Conservation (phyloP, 345 rosid species). For the Corchorus olitorius region DNA sequence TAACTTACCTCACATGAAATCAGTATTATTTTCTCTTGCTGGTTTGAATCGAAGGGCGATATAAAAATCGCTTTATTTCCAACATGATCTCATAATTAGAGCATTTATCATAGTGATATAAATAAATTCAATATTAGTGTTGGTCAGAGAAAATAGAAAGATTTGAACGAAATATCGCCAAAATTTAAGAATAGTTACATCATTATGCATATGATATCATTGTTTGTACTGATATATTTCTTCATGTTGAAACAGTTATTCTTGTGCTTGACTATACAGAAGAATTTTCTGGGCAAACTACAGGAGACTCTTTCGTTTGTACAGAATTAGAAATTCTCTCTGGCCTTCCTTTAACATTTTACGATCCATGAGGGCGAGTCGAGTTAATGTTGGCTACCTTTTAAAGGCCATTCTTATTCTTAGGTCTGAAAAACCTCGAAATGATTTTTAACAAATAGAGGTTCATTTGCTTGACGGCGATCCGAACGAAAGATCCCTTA, state of each 20-base stretch:
- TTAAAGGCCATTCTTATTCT: slow-evolving; percentile 24
- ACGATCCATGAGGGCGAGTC: background rate
- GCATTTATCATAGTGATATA: background rate
- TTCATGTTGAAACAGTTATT: slow-evolving; percentile 19
- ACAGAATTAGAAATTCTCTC: slow-evolving; percentile 12
- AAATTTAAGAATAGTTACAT: background rate
- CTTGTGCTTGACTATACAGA: slow-evolving; percentile 7
- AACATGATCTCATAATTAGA: too few species aligned
- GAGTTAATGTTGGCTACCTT: slow-evolving; percentile 18
- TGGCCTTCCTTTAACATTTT: slow-evolving; percentile 7
- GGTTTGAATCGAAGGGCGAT: too few species aligned
- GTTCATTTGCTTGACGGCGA: slow-evolving; percentile 10
- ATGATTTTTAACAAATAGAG: background rate
- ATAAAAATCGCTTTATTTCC: too few species aligned
- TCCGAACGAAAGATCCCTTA: slow-evolving; percentile 7
- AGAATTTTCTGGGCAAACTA: slow-evolving; percentile 18
- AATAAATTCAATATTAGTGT: background rate
- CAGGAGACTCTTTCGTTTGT: slow-evolving; percentile 12
- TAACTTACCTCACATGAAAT: background rate
- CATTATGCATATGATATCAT: background rate
- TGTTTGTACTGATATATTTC: slow-evolving; percentile 4
- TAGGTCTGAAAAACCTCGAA: slow-evolving; percentile 13
- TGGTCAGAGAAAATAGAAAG: too few species aligned
- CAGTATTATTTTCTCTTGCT: too few species aligned
- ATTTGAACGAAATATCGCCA: too few species aligned